Percentiles rank a stretch among this genome's conserved stretches.
These are phyloP conservation scores for Fusarium floridanum DNA, from an alignment of 2,329 filamentous ascomycete genomes.

Conservation along the genomic window DNA sequence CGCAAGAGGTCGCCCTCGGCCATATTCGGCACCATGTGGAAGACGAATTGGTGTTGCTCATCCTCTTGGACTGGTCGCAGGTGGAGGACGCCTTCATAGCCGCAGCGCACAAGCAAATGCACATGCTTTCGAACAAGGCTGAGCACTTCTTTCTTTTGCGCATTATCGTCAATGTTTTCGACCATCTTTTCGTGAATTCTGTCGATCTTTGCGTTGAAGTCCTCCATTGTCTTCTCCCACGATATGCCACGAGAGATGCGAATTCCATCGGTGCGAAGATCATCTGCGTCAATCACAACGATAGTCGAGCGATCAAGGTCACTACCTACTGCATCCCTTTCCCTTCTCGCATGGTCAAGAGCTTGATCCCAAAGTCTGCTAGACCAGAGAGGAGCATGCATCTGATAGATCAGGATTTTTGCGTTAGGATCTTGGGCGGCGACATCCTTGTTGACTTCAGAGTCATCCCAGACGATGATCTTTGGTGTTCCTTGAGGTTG, in stretches of 20 bases:
- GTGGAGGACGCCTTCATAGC: not conserved
- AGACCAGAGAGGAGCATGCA: not conserved
- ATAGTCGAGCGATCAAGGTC: not conserved
- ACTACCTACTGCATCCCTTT: too few relatives aligned
- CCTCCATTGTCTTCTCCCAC: conserved; percentile 12
- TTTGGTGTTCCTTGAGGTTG: not conserved
- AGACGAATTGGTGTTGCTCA: too few relatives aligned
- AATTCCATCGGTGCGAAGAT: not conserved
- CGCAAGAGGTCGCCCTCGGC: not conserved
- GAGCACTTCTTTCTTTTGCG: too few relatives aligned
- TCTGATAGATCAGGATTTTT: not conserved
- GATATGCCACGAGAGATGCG: conserved; percentile 6
- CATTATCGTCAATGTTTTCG: too few relatives aligned
- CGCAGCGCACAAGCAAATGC: not conserved
- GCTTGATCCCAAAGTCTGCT: too few relatives aligned
- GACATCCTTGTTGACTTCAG: not conserved
- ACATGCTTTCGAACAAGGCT: too few relatives aligned
- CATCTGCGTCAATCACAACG: not conserved
- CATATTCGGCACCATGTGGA: not conserved
- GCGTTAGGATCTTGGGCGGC: fast-evolving
- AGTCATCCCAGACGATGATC: not conserved
- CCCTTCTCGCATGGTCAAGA: too few relatives aligned
- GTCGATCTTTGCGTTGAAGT: too few relatives aligned
- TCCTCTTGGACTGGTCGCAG: too few relatives aligned
- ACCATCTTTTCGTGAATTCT: too few relatives aligned